Percentiles rank a stretch among this genome's conserved stretches.
Conservation (phyloP, 495 filamentous ascomycete species). For the Talaromyces ruber region DNA sequence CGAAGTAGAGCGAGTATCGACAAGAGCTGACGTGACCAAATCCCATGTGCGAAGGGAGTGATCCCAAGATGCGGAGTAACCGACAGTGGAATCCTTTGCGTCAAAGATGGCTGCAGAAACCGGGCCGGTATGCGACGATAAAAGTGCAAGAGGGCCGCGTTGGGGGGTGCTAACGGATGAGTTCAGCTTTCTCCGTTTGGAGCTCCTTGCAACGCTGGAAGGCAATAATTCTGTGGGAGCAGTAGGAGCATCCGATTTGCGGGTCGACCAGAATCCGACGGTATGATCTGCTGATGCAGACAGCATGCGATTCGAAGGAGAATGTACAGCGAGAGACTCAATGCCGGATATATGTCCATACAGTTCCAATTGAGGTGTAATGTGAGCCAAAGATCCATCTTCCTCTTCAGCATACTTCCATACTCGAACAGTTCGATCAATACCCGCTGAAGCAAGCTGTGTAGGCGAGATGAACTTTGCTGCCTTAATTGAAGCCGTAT, state of each 20-base stretch:
- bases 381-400: conserved; percentile 47
- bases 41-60: conserved; percentile 88
- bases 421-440: conserved; percentile 75
- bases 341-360: conserved; percentile 75
- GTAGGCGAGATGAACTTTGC: conserved; percentile 71
- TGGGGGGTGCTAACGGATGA: conserved; percentile 55
- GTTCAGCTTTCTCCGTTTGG: conserved; percentile 73
- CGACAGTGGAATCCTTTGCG: conserved; percentile 73
- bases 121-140: conserved; percentile 61
- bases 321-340: conserved; percentile 71
- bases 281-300: conserved; percentile 74
- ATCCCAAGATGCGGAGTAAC: conserved; percentile 82
- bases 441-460: conserved; percentile 67
- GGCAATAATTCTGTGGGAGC: conserved; percentile 60
- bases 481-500: conserved; percentile 66
- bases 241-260: conserved; percentile 61
- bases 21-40: conserved; percentile 62
- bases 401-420: conserved; percentile 75
- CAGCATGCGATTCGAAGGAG: conserved; percentile 64
- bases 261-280: conserved; percentile 77
- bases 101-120: conserved; percentile 77
- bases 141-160: conserved; percentile 67
- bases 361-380: conserved; percentile 72
- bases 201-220: conserved; percentile 41
- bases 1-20: conserved; percentile 74